Evolutionary conservation across 2,329 filamentous ascomycete genomes (phyloP).

Genomic region (Epichloe hybrida): DNA sequence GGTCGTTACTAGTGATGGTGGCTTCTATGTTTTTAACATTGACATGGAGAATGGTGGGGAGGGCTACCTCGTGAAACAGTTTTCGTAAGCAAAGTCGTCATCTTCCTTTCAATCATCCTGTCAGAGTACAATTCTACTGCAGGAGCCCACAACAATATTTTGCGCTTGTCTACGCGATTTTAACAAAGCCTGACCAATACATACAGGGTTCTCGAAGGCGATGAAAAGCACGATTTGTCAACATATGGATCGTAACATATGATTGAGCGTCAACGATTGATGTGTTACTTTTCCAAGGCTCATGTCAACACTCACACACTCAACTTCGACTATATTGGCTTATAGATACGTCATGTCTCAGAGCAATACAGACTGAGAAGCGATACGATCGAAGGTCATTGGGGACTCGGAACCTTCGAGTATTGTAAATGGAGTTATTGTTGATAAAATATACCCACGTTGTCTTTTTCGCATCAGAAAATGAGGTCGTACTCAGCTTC

Average conservation of each 20-base stretch:
- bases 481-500: not conserved
- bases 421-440: not conserved
- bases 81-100: conserved; percentile 52
- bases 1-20: conserved; percentile 92
- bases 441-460: not conserved
- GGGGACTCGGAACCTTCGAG: not conserved
- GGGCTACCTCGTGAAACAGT: conserved; percentile 80
- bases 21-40: conserved; percentile 89
- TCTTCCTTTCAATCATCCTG: not conserved
- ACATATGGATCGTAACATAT: conserved; percentile 20
- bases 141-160: not conserved
- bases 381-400: not conserved
- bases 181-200: conserved; percentile 1
- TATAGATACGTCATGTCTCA: not conserved
- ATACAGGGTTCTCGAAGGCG: conserved; percentile 37
- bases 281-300: not conserved
- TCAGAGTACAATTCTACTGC: not conserved
- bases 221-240: conserved; percentile 40
- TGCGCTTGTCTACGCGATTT: not conserved
- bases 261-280: not conserved
- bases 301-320: not conserved
- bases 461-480: not conserved
- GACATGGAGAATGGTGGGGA: conserved; percentile 92
- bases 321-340: not conserved
- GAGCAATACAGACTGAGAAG: not conserved